These are phyloP conservation scores for Rhodotorula sp. DNA, from an alignment of 1,284 basidiomycete species.

Conservation along the genomic window DNA sequence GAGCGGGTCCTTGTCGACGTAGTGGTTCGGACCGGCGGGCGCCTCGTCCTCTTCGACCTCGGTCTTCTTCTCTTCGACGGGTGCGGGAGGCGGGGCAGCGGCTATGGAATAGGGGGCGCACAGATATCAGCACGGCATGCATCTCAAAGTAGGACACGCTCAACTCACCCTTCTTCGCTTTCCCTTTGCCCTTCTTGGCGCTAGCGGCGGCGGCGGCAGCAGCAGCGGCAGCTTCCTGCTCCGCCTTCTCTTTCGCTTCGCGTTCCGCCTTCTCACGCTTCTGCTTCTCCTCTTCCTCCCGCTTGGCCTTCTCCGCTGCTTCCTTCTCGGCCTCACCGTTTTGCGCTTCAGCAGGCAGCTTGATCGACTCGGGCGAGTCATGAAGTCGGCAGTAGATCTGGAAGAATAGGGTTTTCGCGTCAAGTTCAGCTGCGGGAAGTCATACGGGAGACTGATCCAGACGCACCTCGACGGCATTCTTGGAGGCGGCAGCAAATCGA, in stretches of 20 bases:
- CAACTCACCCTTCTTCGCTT: constrained; percentile 61
- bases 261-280: constrained; percentile 33
- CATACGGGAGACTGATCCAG: neutral
- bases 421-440: no score
- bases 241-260: constrained; percentile 59
- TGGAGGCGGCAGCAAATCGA: constrained; percentile 26
- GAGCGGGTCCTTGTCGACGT: constrained; percentile 73
- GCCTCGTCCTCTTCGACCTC: constrained; percentile 3
- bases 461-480: constrained; percentile 22
- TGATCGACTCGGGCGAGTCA: constrained; percentile 61
- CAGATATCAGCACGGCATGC: no score
- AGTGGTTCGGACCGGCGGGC: constrained; percentile 8
- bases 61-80: constrained; percentile 44
- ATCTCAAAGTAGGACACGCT: neutral
- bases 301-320: constrained; percentile 18
- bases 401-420: no score
- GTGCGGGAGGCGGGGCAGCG: constrained; percentile 53
- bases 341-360: neutral
- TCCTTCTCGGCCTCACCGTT: constrained; percentile 40
- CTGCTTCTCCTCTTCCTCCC: constrained; percentile 25
- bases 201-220: constrained; percentile 63
- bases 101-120: constrained; percentile 42
- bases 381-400: constrained; percentile 70
- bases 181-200: constrained; percentile 78
- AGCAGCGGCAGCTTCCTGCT: constrained; percentile 58